A percentile compares a stretch with the other conserved stretches of the same genome.
Evolutionary conservation across 768 basidiomycete genomes (phyloP).

Genomic region (Terana coerulea): DNA sequence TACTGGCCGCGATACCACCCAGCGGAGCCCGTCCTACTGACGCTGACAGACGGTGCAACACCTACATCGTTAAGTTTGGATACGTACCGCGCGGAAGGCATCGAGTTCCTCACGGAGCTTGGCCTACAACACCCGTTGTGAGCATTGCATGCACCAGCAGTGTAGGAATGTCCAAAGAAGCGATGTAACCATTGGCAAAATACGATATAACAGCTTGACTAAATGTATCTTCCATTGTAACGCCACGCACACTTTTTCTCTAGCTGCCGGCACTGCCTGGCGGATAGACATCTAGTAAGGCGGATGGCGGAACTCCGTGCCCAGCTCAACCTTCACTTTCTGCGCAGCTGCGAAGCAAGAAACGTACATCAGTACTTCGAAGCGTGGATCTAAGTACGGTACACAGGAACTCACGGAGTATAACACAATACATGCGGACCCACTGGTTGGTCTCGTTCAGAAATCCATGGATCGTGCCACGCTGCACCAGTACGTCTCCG

Average conservation of each 20-base stretch:
- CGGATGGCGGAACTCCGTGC: not conserved
- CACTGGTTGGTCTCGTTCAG: constrained; percentile 24
- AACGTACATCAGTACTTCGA: not conserved
- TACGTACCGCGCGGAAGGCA: too few relatives aligned
- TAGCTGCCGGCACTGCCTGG: too few relatives aligned
- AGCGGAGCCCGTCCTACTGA: not conserved
- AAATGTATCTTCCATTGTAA: too few relatives aligned
- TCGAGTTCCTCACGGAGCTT: constrained; percentile 5
- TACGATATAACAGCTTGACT: too few relatives aligned
- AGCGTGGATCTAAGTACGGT: too few relatives aligned
- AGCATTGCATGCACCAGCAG: too few relatives aligned
- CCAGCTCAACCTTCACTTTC: constrained; percentile 1
- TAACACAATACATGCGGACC: constrained; percentile 23
- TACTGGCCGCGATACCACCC: constrained; percentile 22
- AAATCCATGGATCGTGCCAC: constrained; percentile 24
- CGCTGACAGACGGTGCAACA: not conserved
- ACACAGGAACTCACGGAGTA: constrained; percentile 15
- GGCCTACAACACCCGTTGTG: constrained; percentile 2
- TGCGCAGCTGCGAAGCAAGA: not conserved
- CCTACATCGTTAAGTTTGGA: too few relatives aligned
- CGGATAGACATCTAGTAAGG: too few relatives aligned
- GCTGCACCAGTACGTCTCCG: constrained; percentile 24
- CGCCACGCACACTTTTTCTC: too few relatives aligned
- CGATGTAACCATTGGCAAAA: too few relatives aligned
- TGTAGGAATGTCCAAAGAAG: too few relatives aligned